Base-by-base conservation (phyloP, 2,329 filamentous ascomycete species). In the Beauveria varroae region DNA sequence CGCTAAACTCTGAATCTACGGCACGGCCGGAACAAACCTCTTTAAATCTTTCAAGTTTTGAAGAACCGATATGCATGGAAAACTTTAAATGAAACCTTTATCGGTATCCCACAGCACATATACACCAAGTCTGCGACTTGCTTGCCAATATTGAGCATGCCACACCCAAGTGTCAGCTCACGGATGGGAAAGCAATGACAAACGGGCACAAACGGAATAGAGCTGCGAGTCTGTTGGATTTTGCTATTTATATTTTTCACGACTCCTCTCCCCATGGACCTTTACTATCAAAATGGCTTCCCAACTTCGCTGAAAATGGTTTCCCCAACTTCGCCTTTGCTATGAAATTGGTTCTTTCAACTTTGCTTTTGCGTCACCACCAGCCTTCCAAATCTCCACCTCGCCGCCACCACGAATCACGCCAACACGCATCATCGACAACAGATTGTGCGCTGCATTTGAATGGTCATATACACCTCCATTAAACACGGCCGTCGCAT, bases 401-500 rank as follows among this genome's bases (percentile, higher is more conserved):
- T 92, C 89, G 70, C 87, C 89, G 49, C 89, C 89, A 66, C 89
- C 89, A 58, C 88, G 86, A 65, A 93, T 85, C 56, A 92, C 88
- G 73, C 87, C 89, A 3, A 92, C 85, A 67, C 89, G 82, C 88
- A 91, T 91, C 66, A 88, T 91, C 3, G 87, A 90, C 63, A 92
- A 81, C 62, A 92, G 74, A 76, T 93, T 93, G 81, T 92, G 89
- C 30, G 89, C 89, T 54, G 88, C 89, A 75, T 93, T 92, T 71
- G 86, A 89, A 78, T 93, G 89, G 73, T 88, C 84, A 78, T 92
- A 92, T 60, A 93, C 86, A 75, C 89, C 89, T 65, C 89, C 89
- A 74, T 92, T 91, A 82, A 93, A 93, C 75, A 90, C 88, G 67
- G 88, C 88, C 14, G 89, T 92, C 52, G 88, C 88, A 65, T 93